Evolutionary conservation across 129 eudicot species (phyloP).

Genomic region (Pulicaria dysenterica): DNA sequence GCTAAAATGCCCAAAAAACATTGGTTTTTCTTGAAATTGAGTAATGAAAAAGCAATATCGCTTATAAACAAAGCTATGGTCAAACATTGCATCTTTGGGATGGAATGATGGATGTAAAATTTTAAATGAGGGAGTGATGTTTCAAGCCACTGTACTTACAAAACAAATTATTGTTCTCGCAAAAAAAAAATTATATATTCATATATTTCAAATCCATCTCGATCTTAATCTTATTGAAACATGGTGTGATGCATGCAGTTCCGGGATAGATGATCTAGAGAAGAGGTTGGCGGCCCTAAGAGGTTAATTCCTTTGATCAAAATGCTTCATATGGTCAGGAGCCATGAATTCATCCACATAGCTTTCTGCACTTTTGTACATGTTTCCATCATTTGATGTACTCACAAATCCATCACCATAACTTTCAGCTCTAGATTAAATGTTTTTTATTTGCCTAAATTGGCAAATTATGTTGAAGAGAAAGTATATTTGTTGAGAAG

Average conservation of each 20-base stretch:
- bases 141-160: no score
- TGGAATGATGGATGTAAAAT: no score
- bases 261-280: slow-evolving; percentile 84
- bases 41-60: no score
- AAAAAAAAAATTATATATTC: background rate
- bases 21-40: background rate
- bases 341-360: slow-evolving; percentile 2
- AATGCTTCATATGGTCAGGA: slow-evolving; percentile 6
- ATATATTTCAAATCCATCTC: background rate
- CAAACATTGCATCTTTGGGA: no score
- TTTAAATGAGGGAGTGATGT: no score
- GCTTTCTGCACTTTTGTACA: slow-evolving; percentile 37
- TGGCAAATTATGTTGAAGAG: slow-evolving; percentile 25
- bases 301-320: slow-evolving; percentile 47
- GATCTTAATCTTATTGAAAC: slow-evolving; percentile 1
- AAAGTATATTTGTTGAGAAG: slow-evolving; percentile 14
- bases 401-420: slow-evolving; percentile 23
- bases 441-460: slow-evolving; percentile 19
- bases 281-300: slow-evolving; percentile 90
- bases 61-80: no score
- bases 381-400: slow-evolving; percentile 32
- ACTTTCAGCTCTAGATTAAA: slow-evolving; percentile 16
- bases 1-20: slow-evolving; percentile 1
- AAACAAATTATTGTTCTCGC: no score
- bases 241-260: slow-evolving; percentile 50